Base-by-base conservation (phyloP, 1,139 yeast genomes). In the Diutina mesorugosa region DNA sequence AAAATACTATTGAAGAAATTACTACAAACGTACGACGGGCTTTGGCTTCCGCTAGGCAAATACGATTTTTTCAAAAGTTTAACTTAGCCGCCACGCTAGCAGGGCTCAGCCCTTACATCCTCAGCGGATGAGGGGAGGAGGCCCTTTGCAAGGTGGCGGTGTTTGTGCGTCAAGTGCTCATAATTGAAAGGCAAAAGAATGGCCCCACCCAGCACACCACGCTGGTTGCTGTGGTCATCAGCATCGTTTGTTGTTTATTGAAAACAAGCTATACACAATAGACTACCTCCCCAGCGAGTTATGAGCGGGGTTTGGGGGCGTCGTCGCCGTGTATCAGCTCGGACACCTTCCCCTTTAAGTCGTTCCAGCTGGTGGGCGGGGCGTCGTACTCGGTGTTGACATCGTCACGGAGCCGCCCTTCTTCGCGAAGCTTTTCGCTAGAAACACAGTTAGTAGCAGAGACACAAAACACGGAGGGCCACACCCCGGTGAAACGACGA, bases 361-460 rank as follows among this genome's bases (percentile, higher is more conserved):
- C 79, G 4, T 67, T 66, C 76, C 78, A 73, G 12, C 76, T 68
- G 46, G 67, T 63, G 8, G 79, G 79, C 46, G 69, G 71, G 35
- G 64, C 64, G 16, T 67, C 70, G 57, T 71, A 72, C 55, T 78
- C 73, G 0, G 82, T 83, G 30, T 84, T 70, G 18, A 85, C 75
- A 62, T 84, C 90, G 4, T 69, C 66, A 62, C 90, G 76, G 57
- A 88, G 73, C 58, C 79, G 78, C 2, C 90, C 89, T 63, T 87
- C 91, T 64, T 83, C 79, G 61, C 78, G 75, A 59, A 88, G 73
- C 62, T 80, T 87, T 58, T 86, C 93, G 45, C 87, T 83, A 47
- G 1, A 10, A 14, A 2, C 26, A 21, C 26, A 21, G 61, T 61
- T 59, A 61, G 61, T 58, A 55, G 41, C 4, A 8, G 51, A 10